Evolutionary conservation across 768 basidiomycete species (phyloP).

Genomic region (Amanita fuliginea): DNA sequence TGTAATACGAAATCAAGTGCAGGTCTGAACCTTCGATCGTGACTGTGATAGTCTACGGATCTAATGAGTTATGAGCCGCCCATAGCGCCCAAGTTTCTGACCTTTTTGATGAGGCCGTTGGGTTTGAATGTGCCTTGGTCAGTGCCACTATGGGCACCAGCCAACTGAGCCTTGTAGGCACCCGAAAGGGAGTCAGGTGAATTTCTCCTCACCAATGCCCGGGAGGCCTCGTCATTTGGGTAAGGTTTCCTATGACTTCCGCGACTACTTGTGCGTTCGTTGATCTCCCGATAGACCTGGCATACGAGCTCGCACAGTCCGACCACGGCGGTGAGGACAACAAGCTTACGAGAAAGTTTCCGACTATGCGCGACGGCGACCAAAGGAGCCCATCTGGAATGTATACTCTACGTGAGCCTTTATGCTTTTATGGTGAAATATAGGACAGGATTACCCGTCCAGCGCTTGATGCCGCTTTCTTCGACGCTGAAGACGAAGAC

Average conservation of each 20-base stretch:
- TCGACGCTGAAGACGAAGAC: slow-evolving; percentile 86
- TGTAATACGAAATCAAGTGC: slow-evolving; percentile 79
- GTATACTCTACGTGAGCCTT: slow-evolving; percentile 9
- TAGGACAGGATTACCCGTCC: slow-evolving; percentile 46
- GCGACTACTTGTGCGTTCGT: slow-evolving; percentile 52
- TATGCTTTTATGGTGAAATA: slow-evolving; percentile 6
- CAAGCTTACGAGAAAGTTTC: slow-evolving; percentile 65
- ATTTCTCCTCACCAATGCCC: slow-evolving; percentile 24
- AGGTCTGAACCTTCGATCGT: slow-evolving; percentile 70
- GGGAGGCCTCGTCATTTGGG: slow-evolving; percentile 36
- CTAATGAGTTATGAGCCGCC: not conserved
- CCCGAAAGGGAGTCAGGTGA: slow-evolving; percentile 28
- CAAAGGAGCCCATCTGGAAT: slow-evolving; percentile 50
- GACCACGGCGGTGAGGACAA: not conserved
- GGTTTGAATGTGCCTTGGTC: slow-evolving; percentile 56
- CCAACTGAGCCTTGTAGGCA: slow-evolving; percentile 22
- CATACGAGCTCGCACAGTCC: not conserved
- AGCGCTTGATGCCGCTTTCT: slow-evolving; percentile 80
- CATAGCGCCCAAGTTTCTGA: slow-evolving; percentile 12
- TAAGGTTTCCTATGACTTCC: slow-evolving; percentile 38
- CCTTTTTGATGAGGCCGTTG: slow-evolving; percentile 79
- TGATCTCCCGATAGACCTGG: slow-evolving; percentile 77
- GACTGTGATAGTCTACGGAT: slow-evolving; percentile 70
- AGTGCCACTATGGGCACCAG: slow-evolving; percentile 18
- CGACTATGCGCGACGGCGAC: slow-evolving; percentile 78